Conservation (phyloP, 257 asterid species). For the Solanum sparsipilum region DNA sequence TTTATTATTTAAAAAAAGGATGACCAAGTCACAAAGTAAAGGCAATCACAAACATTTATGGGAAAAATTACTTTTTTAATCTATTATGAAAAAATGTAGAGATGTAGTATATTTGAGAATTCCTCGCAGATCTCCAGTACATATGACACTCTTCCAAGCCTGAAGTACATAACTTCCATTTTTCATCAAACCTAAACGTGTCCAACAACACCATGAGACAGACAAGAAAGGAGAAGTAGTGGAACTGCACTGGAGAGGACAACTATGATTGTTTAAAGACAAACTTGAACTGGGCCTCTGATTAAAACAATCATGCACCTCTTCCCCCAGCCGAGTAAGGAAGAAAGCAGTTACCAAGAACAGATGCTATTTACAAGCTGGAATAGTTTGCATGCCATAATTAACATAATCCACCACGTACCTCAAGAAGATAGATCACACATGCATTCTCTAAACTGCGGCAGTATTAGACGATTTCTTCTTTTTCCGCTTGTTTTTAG, state of each 20-base stretch:
- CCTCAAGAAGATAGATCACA: neutral
- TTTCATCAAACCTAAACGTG: neutral
- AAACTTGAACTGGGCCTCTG: neutral
- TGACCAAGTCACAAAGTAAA: neutral
- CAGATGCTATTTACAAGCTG: neutral
- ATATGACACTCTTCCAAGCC: neutral
- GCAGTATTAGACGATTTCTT: slow-evolving; percentile 20
- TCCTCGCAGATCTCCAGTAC: neutral
- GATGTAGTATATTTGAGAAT: neutral
- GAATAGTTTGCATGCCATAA: neutral
- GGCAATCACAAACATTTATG: neutral
- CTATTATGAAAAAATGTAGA: neutral
- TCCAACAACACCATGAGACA: neutral
- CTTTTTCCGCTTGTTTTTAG: slow-evolving; percentile 67
- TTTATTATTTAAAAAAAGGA: fast-evolving
- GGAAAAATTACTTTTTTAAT: neutral
- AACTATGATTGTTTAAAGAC: neutral
- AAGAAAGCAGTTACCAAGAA: neutral
- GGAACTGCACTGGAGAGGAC: neutral
- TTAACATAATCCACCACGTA: neutral
- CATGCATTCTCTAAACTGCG: slow-evolving; percentile 25
- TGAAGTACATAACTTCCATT: neutral
- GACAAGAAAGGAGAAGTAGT: neutral
- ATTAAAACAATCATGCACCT: neutral
- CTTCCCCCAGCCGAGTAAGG: neutral